Evolutionary conservation across 495 filamentous ascomycete species (phyloP), one percentile per base, ranked within the genome.

Genomic region (Podospora conica): DNA sequence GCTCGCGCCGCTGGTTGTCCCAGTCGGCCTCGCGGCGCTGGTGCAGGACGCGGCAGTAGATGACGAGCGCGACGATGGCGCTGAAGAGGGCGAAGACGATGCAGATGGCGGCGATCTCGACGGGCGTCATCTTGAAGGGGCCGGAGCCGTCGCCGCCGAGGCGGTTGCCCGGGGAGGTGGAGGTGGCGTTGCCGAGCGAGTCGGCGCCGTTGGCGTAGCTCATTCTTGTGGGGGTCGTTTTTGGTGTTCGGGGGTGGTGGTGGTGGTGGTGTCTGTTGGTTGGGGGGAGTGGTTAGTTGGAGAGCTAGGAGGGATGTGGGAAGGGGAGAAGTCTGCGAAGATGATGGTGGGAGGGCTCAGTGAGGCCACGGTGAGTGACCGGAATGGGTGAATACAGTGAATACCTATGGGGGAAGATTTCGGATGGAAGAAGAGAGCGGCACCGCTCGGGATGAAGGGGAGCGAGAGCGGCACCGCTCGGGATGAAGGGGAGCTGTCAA

Each of bases 51-150:
- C 66, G 66, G 63, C 65, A 71, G 60, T 71, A 73, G 53, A 73
- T 69, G 61, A 73, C 40, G 22, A 61, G 56, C 7, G 67, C 58
- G 5, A 71, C 29, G 28, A 54, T 59, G 20, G 66, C 8, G 48
- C 67, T 20, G 22, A 72, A 60, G 11, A 61, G 22, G 25, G 24
- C 24, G n/a, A 69, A 53, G 3, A 67, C 81, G 21, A 69, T 58
- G 29, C 68, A 65, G 28, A 73, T 71, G 23, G 66, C 67, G 25
- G 59, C 66, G 10, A 73, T 71, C 25, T 71, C 69, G 21, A 60
- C 58, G 25, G 58, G 33, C n/a, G 58, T 69, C 29, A 71, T 48
- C n/a, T 27, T 10, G 22, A 57, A 65, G n/a, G 61, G 40, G 7
- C 55, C 33, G 40, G 40, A 48, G 1, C 23, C 40, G 55, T 57